Conservation (phyloP, 345 rosid species). For the Crucihimalaya himalaica region DNA sequence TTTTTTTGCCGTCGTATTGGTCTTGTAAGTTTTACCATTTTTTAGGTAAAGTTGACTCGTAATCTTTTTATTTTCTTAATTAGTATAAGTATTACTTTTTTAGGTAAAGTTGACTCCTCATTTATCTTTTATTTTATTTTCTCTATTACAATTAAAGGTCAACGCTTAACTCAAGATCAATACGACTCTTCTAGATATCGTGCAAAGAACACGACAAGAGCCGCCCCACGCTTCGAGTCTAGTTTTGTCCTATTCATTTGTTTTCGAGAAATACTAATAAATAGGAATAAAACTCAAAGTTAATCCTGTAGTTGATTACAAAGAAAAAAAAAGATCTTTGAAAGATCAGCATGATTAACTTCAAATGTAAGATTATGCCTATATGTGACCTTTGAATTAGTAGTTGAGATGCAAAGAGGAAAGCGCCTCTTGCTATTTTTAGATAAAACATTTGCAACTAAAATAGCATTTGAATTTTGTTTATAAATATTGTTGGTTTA, state of each 20-base stretch:
- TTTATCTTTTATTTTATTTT: background rate
- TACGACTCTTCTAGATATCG: conserved; percentile 38
- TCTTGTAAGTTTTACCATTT: conserved; percentile 1
- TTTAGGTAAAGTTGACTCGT: conserved; percentile 37
- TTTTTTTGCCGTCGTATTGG: too few relatives aligned
- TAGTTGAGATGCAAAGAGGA: background rate
- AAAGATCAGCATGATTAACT: background rate
- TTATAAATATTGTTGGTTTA: background rate
- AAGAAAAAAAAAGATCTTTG: background rate
- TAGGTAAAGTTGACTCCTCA: conserved; percentile 34
- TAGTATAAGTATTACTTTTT: background rate
- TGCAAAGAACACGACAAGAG: conserved; percentile 39
- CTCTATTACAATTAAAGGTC: conserved; percentile 20
- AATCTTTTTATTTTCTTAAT: background rate
- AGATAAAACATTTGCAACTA: background rate
- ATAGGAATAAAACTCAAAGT: background rate
- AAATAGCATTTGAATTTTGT: background rate
- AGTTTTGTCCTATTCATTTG: conserved; percentile 28
- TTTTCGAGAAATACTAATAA: background rate
- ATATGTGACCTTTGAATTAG: background rate
- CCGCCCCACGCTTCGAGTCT: conserved; percentile 43
- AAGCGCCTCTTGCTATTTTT: background rate
- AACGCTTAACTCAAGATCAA: conserved; percentile 39
- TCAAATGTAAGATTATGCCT: background rate
- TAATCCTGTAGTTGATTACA: background rate